Evolutionary conservation across 1,139 yeast species (phyloP).

Genomic region (Saccharomyces hybrid): DNA sequence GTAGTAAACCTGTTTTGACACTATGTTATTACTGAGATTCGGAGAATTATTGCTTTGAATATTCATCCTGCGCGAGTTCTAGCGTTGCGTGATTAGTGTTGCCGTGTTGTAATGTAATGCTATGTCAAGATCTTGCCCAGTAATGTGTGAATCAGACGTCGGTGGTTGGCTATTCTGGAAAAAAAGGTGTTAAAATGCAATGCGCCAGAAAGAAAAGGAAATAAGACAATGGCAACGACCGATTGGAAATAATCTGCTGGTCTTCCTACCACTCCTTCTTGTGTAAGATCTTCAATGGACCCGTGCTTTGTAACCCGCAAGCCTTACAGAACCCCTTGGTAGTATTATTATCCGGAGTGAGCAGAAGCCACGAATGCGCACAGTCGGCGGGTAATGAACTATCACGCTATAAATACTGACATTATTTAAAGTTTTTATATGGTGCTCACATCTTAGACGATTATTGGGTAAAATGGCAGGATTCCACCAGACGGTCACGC

Average conservation of each 20-base stretch:
- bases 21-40: constrained; percentile 16
- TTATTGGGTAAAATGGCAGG: not conserved
- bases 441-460: not conserved
- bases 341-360: not conserved
- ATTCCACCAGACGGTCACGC: not conserved
- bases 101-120: not conserved
- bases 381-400: not conserved
- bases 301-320: not conserved
- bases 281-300: not conserved
- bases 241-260: not conserved
- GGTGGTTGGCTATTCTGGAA: not conserved
- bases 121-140: not conserved
- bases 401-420: not conserved
- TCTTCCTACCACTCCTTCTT: not conserved
- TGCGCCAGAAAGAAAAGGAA: not conserved
- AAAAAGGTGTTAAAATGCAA: not conserved
- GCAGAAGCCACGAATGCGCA: not conserved
- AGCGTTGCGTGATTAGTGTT: not conserved
- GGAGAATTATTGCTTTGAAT: not conserved
- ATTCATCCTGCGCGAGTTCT: not conserved
- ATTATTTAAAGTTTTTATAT: not conserved
- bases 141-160: not conserved
- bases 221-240: not conserved
- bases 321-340: constrained; percentile 1
- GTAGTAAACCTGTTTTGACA: constrained; percentile 26